A percentile compares a stretch with the other conserved stretches of the same genome.
These are phyloP conservation scores for Hirsutella rhossiliensis DNA, from an alignment of 2,329 filamentous ascomycete genomes.

Conservation along the genomic window DNA sequence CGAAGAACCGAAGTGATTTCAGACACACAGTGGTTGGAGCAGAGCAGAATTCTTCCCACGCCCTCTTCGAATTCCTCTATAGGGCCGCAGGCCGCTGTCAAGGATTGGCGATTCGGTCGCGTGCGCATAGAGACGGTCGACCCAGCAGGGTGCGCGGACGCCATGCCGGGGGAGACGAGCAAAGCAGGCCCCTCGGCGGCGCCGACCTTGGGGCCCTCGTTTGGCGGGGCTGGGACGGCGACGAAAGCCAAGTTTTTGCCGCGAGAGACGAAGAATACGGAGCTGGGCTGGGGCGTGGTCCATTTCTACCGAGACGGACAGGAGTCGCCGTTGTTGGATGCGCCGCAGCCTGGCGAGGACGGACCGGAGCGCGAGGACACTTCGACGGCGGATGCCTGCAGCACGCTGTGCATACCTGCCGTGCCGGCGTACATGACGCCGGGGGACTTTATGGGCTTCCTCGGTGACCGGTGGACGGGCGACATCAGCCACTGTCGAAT, in stretches of 20 bases:
- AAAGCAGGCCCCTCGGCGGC: slow-evolving; percentile 35
- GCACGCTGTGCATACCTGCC: slow-evolving; percentile 83
- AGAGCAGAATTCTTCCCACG: slow-evolving; percentile 27
- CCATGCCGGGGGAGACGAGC: slow-evolving; percentile 23
- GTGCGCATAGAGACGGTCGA: slow-evolving; percentile 74
- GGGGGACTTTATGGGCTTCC: slow-evolving; percentile 80
- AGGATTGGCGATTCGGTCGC: slow-evolving; percentile 73
- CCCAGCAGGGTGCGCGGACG: slow-evolving; percentile 27
- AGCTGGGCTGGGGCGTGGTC: slow-evolving; percentile 84
- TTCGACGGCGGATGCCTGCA: slow-evolving; percentile 50
- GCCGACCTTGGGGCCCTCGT: slow-evolving; percentile 40
- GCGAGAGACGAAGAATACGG: slow-evolving; percentile 58
- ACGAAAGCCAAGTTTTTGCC: slow-evolving; percentile 75
- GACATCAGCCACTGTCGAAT: slow-evolving; percentile 90
- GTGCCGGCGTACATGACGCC: slow-evolving; percentile 91
- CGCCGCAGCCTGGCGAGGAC: slow-evolving; percentile 11
- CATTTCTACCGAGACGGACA: slow-evolving; percentile 83
- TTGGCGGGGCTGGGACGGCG: slow-evolving; percentile 52
- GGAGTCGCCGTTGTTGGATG: slow-evolving; percentile 49
- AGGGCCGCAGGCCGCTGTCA: slow-evolving; percentile 34
- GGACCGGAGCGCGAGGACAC: slow-evolving; percentile 15
- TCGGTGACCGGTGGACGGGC: slow-evolving; percentile 76
- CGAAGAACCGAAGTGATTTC: slow-evolving; percentile 25
- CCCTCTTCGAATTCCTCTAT: slow-evolving; percentile 31
- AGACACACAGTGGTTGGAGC: slow-evolving; percentile 27